Conservation (phyloP, 1,139 yeast genomes). For the Meyerozyma sp. region DNA sequence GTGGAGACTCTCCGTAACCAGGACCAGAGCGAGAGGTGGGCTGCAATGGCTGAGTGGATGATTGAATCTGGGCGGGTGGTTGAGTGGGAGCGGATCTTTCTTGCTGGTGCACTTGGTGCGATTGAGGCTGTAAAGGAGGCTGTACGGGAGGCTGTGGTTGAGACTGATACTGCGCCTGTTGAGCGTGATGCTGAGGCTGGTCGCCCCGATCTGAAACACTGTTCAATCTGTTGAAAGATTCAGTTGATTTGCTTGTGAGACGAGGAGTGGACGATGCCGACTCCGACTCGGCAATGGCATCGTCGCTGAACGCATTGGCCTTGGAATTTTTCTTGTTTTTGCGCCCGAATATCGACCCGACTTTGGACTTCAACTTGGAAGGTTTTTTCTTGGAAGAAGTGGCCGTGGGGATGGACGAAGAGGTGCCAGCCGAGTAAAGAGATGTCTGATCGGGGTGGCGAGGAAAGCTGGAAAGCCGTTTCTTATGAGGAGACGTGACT, state of each 20-base stretch:
- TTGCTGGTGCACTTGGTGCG: not conserved
- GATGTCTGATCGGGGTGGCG: constrained; percentile 3
- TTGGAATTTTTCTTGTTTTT: constrained; percentile 40
- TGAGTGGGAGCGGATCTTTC: not conserved
- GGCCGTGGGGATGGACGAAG: not conserved
- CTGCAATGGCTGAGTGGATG: no score
- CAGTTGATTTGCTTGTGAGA: constrained; percentile 8
- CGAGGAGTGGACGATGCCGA: constrained; percentile 19
- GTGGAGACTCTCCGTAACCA: not conserved
- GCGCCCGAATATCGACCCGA: constrained; percentile 80
- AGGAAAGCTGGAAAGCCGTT: constrained; percentile 3
- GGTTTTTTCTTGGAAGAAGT: constrained; percentile 13
- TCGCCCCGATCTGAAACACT: not conserved
- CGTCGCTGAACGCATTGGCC: constrained; percentile 8
- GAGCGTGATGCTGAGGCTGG: no score
- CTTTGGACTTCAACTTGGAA: constrained; percentile 61
- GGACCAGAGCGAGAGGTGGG: not conserved
- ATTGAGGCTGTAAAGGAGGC: not conserved
- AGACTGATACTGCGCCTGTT: no score
- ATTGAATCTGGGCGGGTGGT: no score
- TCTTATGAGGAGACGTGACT: constrained; percentile 2
- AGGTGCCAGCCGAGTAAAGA: constrained; percentile 2
- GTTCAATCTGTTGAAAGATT: constrained; percentile 6
- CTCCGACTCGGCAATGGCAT: constrained; percentile 31
- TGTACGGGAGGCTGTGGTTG: no score